Base-by-base conservation (phyloP, 225 moss, liverwort and hornwort genomes). In the Thuidium tamariscinum region DNA sequence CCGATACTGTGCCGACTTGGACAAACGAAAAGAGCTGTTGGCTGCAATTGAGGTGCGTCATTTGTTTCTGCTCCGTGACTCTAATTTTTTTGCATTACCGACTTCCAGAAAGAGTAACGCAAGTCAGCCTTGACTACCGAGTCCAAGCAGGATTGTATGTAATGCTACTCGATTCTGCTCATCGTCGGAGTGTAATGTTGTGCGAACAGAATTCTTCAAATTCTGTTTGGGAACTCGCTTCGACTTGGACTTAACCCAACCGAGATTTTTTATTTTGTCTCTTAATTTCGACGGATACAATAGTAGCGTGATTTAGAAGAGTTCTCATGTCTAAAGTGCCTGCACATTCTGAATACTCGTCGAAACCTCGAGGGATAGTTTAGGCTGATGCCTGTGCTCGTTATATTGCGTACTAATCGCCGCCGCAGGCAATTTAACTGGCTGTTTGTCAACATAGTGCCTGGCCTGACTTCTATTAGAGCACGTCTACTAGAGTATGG, bases 1-100 rank as follows among this genome's bases (percentile, higher is more conserved):
- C 39, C 93, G 93, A 56, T 89, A 93, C 77, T 87, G 87, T 48
- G 92, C 93, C 66, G 88, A 93, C 68, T 70, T 93, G 83, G 85
- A 85, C 63, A 92, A 70, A 73, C 89, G 91, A 67, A 87, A 76
- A 77, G 86, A 93, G 83, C 15, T 29, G 36, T 72, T 36, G 64
- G 90, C 73, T 51, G 77, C 34, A 36, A 32, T 89, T 71, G 54
- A 88, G 92, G 93, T 93, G 64, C 69, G 80, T 73, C 51, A 68
- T 66, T 39, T 64, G 46, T 84, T 80, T 37, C 7, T 80, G n/a
- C 71, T 61, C 41, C 16, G 21, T 69, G 62, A 46, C 46, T 82
- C 19, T 37, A 39, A 37, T 79, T 44, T 73, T 13, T 82, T 78
- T 68, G 73, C 34, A 57, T 76, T 34, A 48, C 23, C 71, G 36